Percentiles rank a stretch among this genome's conserved stretches.
These are phyloP conservation scores for Metroxylon sagu DNA, from an alignment of 176 grass and related monocot genomes.

Conservation along the genomic window DNA sequence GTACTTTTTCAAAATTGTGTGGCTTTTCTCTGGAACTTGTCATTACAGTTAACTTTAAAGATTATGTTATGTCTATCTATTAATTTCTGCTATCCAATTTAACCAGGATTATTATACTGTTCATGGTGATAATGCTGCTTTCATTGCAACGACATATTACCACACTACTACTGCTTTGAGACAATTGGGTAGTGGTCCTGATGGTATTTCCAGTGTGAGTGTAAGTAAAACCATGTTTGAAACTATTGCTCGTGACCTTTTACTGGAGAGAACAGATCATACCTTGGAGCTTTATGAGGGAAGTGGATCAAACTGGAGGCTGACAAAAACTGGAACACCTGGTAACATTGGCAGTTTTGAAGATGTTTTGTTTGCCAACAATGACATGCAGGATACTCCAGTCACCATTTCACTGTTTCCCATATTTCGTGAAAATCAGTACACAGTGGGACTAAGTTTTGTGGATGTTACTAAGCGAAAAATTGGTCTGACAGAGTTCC, in stretches of 20 bases:
- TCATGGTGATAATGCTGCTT: conserved; percentile 84
- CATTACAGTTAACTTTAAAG: too few relatives aligned
- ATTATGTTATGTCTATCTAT: too few relatives aligned
- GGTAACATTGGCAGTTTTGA: conserved; percentile 96
- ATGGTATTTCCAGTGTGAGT: conserved; percentile 74
- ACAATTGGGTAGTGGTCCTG: conserved; percentile 57
- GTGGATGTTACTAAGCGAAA: conserved; percentile 78
- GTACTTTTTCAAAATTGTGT: too few relatives aligned
- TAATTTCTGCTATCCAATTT: too few relatives aligned
- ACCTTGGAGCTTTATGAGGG: conserved; percentile 91
- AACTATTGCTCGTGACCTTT: conserved; percentile 76
- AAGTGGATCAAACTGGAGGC: conserved; percentile 82
- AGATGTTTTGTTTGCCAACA: conserved; percentile 96
- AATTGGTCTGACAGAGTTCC: conserved; percentile 81
- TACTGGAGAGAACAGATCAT: conserved; percentile 77
- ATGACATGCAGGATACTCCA: conserved; percentile 89
- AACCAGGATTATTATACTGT: conserved; percentile 90
- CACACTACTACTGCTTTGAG: conserved; percentile 81
- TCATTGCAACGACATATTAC: conserved; percentile 89
- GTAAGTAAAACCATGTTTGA: conserved; percentile 92
- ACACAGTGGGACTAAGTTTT: conserved; percentile 75
- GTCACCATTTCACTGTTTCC: conserved; percentile 73
- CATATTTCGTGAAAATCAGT: conserved; percentile 58
- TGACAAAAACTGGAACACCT: conserved; percentile 86
- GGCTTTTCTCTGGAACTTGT: too few relatives aligned